Conservation (phyloP, 208 protist genomes). For the Trypanosoma platydactyli region DNA sequence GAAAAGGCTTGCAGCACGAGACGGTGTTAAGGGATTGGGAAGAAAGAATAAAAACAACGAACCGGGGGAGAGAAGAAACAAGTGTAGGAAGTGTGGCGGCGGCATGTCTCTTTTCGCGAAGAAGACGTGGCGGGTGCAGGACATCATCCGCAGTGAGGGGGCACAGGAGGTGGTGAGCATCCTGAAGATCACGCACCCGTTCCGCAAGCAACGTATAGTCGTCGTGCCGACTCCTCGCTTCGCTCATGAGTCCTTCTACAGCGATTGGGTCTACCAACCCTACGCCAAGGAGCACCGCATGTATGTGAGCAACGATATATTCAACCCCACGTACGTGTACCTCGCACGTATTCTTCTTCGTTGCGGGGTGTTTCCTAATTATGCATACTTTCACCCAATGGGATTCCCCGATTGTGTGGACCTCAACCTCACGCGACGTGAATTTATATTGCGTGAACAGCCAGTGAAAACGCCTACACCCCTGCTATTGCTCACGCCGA, state of each 20-base stretch:
- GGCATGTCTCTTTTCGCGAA: slow-evolving; percentile 25
- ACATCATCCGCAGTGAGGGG: slow-evolving; percentile 65
- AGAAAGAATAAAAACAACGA: not conserved
- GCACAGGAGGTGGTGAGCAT: slow-evolving; percentile 62
- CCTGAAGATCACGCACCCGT: slow-evolving; percentile 75
- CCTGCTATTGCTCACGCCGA: slow-evolving; percentile 63
- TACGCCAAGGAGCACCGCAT: slow-evolving; percentile 86
- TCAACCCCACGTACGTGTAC: slow-evolving; percentile 82
- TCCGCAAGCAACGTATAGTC: slow-evolving; percentile 74
- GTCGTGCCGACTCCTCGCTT: slow-evolving; percentile 71
- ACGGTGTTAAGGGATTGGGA: no score
- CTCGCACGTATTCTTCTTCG: slow-evolving; percentile 58
- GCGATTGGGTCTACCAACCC: slow-evolving; percentile 86
- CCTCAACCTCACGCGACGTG: slow-evolving; percentile 70
- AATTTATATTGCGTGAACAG: slow-evolving; percentile 75
- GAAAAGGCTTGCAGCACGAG: no score
- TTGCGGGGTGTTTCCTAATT: slow-evolving; percentile 56
- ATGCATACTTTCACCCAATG: slow-evolving; percentile 87
- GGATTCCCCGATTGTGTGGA: slow-evolving; percentile 81
- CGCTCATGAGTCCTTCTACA: slow-evolving; percentile 70
- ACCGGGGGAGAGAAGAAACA: not conserved
- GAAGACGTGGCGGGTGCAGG: slow-evolving; percentile 78
- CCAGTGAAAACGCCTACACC: slow-evolving; percentile 72
- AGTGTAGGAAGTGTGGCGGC: not conserved
- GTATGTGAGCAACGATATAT: slow-evolving; percentile 88